A percentile compares a stretch with the other conserved stretches of the same genome.
phyloP scores from a whole-genome alignment of 176 grass and related monocot species.

The Carex kokanica region DNA sequence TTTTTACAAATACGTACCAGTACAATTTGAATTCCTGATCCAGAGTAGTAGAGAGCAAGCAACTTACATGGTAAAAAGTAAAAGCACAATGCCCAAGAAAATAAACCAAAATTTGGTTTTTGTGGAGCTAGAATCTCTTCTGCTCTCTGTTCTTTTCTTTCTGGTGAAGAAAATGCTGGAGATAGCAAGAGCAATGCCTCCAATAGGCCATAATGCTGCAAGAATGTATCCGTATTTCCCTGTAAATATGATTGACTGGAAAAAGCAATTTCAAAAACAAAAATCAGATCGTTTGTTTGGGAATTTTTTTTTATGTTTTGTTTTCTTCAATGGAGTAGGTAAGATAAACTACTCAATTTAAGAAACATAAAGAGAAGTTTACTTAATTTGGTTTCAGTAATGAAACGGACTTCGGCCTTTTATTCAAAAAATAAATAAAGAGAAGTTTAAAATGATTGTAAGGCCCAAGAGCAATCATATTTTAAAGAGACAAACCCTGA shows the following conservation, averaged over 20 bases:
- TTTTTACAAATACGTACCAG: not conserved
- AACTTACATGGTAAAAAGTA: conserved; percentile 69
- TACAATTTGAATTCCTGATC: not conserved
- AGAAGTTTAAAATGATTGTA: not conserved
- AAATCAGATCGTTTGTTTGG: not conserved
- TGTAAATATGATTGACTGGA: conserved; percentile 89
- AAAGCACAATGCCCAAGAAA: conserved; percentile 49
- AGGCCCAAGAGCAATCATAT: not conserved
- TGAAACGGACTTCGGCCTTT: no score
- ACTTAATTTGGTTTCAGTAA: no score
- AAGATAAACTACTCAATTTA: not conserved
- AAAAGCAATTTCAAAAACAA: conserved; percentile 29
- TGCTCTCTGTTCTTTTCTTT: conserved; percentile 28
- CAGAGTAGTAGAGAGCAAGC: not conserved
- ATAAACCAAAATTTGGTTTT: conserved; percentile 36
- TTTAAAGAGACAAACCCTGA: not conserved
- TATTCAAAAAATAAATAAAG: no score
- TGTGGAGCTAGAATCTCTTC: conserved; percentile 29
- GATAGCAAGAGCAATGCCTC: conserved; percentile 37
- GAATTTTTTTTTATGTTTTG: not conserved
- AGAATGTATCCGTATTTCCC: conserved; percentile 78
- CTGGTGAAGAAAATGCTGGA: conserved; percentile 42
- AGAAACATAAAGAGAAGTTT: not conserved
- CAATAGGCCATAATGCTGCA: conserved; percentile 59
- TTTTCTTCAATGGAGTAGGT: not conserved